Conservation (phyloP, 2,329 filamentous ascomycete genomes). For the Epichloe gansuensis region DNA sequence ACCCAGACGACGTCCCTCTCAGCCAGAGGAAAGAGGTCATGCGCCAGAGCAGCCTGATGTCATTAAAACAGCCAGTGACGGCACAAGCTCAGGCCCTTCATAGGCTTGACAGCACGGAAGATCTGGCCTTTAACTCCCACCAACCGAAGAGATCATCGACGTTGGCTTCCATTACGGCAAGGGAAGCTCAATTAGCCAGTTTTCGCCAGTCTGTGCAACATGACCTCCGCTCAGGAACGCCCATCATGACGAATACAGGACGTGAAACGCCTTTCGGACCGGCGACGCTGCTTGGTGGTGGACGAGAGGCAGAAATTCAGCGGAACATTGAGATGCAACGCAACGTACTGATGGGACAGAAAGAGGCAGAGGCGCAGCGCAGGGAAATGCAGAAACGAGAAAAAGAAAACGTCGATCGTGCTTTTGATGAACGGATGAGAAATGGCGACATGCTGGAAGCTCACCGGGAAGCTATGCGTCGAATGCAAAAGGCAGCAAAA, state of each 20-base stretch:
- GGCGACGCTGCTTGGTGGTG: slow-evolving; percentile 19
- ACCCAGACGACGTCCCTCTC: slow-evolving; percentile 59
- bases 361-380: slow-evolving; percentile 48
- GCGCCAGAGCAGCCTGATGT: slow-evolving; percentile 35
- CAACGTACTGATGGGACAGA: slow-evolving; percentile 46
- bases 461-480: slow-evolving; percentile 68
- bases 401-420: slow-evolving; percentile 46
- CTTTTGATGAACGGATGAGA: slow-evolving; percentile 65
- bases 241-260: slow-evolving; percentile 19
- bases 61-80: slow-evolving; percentile 14
- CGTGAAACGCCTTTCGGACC: slow-evolving; percentile 28
- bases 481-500: slow-evolving; percentile 47
- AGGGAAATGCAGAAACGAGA: slow-evolving; percentile 46
- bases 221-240: slow-evolving; percentile 39
- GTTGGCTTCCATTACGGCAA: slow-evolving; percentile 29
- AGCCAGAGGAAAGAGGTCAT: slow-evolving; percentile 54
- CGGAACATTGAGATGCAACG: slow-evolving; percentile 42
- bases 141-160: slow-evolving; percentile 38
- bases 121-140: slow-evolving; percentile 37
- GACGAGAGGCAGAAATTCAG: slow-evolving; percentile 29
- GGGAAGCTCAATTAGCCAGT: slow-evolving; percentile 49
- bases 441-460: slow-evolving; percentile 61
- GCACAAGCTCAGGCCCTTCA: slow-evolving; percentile 9
- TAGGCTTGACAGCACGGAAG: slow-evolving; percentile 19
- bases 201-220: slow-evolving; percentile 56